Evolutionary conservation across 495 filamentous ascomycete species (phyloP), one percentile per base, ranked within the genome.

Genomic region (Neurospora discreta): DNA sequence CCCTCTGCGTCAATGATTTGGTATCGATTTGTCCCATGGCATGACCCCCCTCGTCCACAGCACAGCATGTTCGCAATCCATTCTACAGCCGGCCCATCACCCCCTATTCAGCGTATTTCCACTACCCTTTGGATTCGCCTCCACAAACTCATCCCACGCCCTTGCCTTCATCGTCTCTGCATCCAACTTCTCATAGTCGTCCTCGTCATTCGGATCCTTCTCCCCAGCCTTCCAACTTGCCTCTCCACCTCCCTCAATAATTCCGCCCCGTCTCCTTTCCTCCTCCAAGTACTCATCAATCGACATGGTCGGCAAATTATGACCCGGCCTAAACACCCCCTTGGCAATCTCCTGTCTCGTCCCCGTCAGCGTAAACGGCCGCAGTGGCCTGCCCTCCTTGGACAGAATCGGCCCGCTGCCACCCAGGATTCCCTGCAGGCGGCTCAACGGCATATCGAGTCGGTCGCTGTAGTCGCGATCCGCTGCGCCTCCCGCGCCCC

Each of bases 281-380:
- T 99, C 95, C 67, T 95, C 95, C 18, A 99, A 83, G 78, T 98
- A 98, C 80, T 99, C 95, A 74, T 99, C 96, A 72, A 99, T 98
- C 0, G 89, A 92, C 95, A 98, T 98, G 0, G 96, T 98, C 10
- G 95, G 95, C 52, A 99, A 82, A 80, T 91, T 97, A 79, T 99
- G 95, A 9, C 94, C 92, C 3, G 94, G 88, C 70, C 91, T 87
- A 80, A 99, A 99, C 3, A 98, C 95, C 5, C 94, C 93, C 67
- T 90, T 83, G 70, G 90, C 90, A 46, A 97, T 80, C 74, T 92
- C 87, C 76, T 94, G 88, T 6, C 95, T 88, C 69, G 87, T 92
- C 76, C 91, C 90, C 1, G 95, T 83, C 40, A 99, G 79, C 4
- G 93, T 98, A 76, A 99, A 98, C 3, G 95, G 96, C 73, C 93